These are phyloP conservation scores for Cyberlindnera euphorbiiphila DNA, from an alignment of 805 yeast genomes.

Conservation along the genomic window DNA sequence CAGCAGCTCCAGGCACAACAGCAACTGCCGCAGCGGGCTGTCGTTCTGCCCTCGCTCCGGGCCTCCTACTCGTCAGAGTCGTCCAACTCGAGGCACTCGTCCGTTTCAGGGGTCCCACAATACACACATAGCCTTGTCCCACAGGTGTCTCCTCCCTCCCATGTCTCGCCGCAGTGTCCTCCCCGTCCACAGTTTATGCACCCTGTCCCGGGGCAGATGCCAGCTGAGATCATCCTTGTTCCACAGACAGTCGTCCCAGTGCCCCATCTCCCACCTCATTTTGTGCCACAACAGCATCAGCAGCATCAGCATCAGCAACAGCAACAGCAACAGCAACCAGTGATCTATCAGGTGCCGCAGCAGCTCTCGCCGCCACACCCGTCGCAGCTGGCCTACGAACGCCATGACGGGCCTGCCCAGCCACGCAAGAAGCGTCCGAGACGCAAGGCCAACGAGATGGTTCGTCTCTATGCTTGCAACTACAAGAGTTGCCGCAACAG, in stretches of 20 bases:
- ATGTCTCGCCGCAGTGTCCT: not conserved
- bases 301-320: constrained; percentile 2
- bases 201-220: not conserved
- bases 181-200: constrained; percentile 1
- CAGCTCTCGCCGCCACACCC: not conserved
- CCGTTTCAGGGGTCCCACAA: constrained; percentile 3
- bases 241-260: not conserved
- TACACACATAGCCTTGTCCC: not conserved
- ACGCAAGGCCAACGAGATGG: constrained; percentile 52
- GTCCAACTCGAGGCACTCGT: constrained; percentile 5
- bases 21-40: not conserved
- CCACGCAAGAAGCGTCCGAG: constrained; percentile 44
- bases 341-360: constrained; percentile 1
- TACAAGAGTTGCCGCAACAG: constrained; percentile 46
- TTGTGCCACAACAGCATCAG: not conserved
- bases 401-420: constrained; percentile 1
- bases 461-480: constrained; percentile 48
- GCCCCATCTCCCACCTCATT: no score
- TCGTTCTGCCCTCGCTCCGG: constrained; percentile 2
- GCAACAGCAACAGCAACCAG: not conserved
- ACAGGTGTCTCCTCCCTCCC: not conserved
- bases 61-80: constrained; percentile 8
- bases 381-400: not conserved
- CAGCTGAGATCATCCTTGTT: not conserved
- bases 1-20: not conserved